A percentile compares a stretch with the other conserved stretches of the same genome.
Conservation (phyloP, 257 asterid species). For the Primulina huaijiensis region DNA sequence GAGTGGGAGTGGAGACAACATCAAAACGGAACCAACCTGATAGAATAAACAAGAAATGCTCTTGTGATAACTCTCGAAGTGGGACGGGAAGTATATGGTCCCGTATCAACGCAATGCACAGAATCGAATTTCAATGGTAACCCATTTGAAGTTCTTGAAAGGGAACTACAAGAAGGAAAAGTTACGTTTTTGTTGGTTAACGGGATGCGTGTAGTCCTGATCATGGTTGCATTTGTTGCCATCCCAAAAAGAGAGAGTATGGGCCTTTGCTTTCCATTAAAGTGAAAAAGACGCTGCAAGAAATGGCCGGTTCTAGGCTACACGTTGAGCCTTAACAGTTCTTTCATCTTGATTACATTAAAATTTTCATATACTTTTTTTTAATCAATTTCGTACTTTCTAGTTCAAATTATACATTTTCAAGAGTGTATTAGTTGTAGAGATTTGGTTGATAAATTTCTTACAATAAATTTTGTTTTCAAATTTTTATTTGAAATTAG, state of each 20-base stretch:
- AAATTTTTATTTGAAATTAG: too few relatives aligned
- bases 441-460: too few relatives aligned
- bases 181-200: neutral
- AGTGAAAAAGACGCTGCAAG: neutral
- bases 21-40: slow-evolving; percentile 41
- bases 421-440: too few relatives aligned
- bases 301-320: neutral
- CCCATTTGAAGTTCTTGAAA: slow-evolving; percentile 32
- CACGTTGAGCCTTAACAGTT: neutral
- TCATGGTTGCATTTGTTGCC: neutral
- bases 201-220: neutral
- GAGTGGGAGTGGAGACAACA: neutral
- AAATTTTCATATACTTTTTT: too few relatives aligned
- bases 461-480: too few relatives aligned
- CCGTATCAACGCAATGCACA: slow-evolving; percentile 20
- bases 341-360: neutral
- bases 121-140: slow-evolving; percentile 26
- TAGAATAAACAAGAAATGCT: slow-evolving; percentile 27
- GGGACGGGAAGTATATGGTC: slow-evolving; percentile 16
- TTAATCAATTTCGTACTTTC: too few relatives aligned
- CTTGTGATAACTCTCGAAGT: slow-evolving; percentile 3
- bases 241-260: neutral
- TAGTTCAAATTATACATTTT: too few relatives aligned
- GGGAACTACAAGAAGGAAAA: neutral
- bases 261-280: neutral